Percentiles rank a stretch among this genome's conserved stretches.
These are phyloP conservation scores for Chlamydomonas eustigma DNA, from an alignment of 139 green algal species.

Conservation along the genomic window DNA sequence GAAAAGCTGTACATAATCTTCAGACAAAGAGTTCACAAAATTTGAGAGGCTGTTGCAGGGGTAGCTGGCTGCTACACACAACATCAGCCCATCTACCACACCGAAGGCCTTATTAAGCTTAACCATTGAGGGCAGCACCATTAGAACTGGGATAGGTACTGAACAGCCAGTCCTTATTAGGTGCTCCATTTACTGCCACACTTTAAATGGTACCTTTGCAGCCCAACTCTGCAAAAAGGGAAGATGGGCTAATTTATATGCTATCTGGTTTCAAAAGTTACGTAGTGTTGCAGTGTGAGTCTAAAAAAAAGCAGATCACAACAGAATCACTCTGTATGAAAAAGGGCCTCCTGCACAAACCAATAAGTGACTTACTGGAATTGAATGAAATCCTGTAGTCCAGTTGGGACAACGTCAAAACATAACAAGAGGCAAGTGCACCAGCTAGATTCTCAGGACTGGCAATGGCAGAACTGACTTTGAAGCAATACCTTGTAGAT, in stretches of 20 bases:
- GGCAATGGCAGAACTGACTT: not conserved
- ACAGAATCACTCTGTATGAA: no score
- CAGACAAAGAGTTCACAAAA: not conserved
- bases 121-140: not conserved
- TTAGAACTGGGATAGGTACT: not conserved
- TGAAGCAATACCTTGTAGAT: not conserved
- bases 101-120: not conserved
- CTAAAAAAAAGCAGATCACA: no score
- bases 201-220: not conserved
- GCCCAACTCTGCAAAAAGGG: not conserved
- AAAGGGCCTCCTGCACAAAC: no score
- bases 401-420: not conserved
- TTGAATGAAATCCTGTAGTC: not conserved
- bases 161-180: not conserved
- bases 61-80: not conserved
- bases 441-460: not conserved
- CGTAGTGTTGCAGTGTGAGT: no score
- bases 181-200: not conserved
- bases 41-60: not conserved
- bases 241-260: no score
- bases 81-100: not conserved
- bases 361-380: not conserved
- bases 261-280: no score
- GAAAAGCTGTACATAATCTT: not conserved
- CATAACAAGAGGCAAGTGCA: not conserved